A percentile compares a stretch with the other conserved stretches of the same genome.
Evolutionary conservation across 176 grass and related monocot genomes (phyloP).

Genomic region (Sorghum bicolor): DNA sequence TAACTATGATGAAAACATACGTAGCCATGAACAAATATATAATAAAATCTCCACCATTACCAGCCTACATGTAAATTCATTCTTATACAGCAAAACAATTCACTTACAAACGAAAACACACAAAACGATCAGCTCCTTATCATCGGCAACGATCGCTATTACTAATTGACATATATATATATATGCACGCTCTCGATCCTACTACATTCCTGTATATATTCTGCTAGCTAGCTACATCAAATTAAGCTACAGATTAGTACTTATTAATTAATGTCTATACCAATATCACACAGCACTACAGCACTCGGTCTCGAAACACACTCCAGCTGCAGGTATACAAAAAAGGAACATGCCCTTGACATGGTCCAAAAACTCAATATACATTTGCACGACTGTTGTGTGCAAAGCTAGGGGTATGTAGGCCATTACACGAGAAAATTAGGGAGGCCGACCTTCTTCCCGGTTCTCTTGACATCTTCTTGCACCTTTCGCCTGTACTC

Average conservation of each 20-base stretch:
- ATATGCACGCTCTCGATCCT: not conserved
- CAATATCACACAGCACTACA: not conserved
- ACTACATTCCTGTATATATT: not conserved
- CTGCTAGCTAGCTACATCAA: not conserved
- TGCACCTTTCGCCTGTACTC: conserved; percentile 73
- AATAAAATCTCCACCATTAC: not conserved
- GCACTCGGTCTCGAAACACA: too few relatives aligned
- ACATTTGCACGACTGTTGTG: too few relatives aligned
- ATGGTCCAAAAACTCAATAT: not conserved
- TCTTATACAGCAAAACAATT: not conserved
- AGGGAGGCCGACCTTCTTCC: conserved; percentile 65
- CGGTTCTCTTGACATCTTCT: conserved; percentile 60
- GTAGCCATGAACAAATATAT: not conserved
- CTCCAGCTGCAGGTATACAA: not conserved
- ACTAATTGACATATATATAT: not conserved
- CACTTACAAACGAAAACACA: not conserved
- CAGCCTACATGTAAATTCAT: not conserved
- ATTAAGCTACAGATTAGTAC: not conserved
- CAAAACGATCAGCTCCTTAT: not conserved
- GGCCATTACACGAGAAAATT: conserved; percentile 60
- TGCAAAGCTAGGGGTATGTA: too few relatives aligned
- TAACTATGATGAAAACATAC: too few relatives aligned
- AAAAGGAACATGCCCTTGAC: not conserved
- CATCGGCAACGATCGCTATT: not conserved
- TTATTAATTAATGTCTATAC: not conserved